phyloP scores from a whole-genome alignment of 2,329 filamentous ascomycete species.

The Cytospora paraplurivora region DNA sequence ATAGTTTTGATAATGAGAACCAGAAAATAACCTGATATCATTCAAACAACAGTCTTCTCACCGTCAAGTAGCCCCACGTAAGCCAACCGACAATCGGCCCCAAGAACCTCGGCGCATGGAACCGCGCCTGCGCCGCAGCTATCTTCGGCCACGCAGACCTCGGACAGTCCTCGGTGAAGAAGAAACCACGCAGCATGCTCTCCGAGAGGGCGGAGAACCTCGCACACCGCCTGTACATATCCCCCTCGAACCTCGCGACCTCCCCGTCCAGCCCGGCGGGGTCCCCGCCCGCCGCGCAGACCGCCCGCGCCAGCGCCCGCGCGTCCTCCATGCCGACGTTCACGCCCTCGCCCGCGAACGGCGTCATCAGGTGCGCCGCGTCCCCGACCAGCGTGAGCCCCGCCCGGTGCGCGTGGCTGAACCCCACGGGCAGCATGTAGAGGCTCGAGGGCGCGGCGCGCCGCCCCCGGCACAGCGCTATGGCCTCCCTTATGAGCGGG shows the following conservation, averaged over 20 bases:
- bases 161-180: conserved; percentile 51
- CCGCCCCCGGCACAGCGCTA: conserved; percentile 44
- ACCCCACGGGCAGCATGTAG: conserved; percentile 55
- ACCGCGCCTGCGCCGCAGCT: conserved; percentile 38
- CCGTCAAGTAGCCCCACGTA: conserved; percentile 35
- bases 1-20: not conserved
- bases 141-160: conserved; percentile 44
- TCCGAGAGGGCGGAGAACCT: conserved; percentile 35
- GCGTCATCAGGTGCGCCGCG: conserved; percentile 61
- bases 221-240: conserved; percentile 42
- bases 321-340: conserved; percentile 60
- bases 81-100: conserved; percentile 38
- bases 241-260: conserved; percentile 42
- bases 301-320: conserved; percentile 48
- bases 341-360: conserved; percentile 61
- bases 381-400: conserved; percentile 61
- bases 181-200: conserved; percentile 46
- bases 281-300: conserved; percentile 37
- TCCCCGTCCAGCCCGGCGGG: conserved; percentile 38
- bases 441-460: conserved; percentile 47
- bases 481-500: conserved; percentile 44
- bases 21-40: not conserved
- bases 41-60: not conserved
- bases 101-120: conserved; percentile 36
- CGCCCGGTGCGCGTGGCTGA: conserved; percentile 48